phyloP scores from a whole-genome alignment of 129 eudicot genomes.

The Calendula officinalis region DNA sequence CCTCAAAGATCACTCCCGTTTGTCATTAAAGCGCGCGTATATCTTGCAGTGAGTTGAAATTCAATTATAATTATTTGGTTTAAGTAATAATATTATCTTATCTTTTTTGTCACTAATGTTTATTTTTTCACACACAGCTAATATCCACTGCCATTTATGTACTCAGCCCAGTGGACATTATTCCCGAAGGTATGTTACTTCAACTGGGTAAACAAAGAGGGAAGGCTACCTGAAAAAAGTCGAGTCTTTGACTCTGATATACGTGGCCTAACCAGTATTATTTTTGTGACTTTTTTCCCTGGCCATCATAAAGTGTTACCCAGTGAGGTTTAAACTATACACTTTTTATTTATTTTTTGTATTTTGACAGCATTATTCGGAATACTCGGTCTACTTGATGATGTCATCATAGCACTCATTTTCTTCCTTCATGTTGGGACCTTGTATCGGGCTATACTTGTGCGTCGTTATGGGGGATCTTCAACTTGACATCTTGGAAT shows the following conservation, averaged over 20 bases:
- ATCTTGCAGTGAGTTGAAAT: constrained; percentile 77
- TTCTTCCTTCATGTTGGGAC: constrained; percentile 91
- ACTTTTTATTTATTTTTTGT: no score
- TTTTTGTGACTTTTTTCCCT: no score
- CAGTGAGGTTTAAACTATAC: no score
- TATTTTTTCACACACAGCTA: constrained; percentile 43
- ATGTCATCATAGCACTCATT: constrained; percentile 66
- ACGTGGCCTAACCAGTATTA: no score
- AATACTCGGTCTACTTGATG: constrained; percentile 83
- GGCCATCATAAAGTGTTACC: no score
- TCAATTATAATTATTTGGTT: not conserved
- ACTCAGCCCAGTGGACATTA: constrained; percentile 86
- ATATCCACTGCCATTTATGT: constrained; percentile 66
- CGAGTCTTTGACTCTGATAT: no score
- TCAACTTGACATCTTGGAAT: constrained; percentile 26
- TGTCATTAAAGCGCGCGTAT: constrained; percentile 85
- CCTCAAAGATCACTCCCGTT: constrained; percentile 93
- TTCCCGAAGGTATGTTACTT: constrained; percentile 80
- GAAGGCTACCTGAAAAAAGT: no score
- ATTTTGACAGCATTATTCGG: constrained; percentile 68
- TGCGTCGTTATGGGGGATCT: constrained; percentile 83
- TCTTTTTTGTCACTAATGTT: not conserved
- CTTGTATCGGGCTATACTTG: constrained; percentile 78
- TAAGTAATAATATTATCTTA: no score
- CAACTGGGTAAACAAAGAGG: not conserved